Base-by-base conservation (phyloP, 169 alveolate genomes). In the Besnoitia besnoiti region DNA sequence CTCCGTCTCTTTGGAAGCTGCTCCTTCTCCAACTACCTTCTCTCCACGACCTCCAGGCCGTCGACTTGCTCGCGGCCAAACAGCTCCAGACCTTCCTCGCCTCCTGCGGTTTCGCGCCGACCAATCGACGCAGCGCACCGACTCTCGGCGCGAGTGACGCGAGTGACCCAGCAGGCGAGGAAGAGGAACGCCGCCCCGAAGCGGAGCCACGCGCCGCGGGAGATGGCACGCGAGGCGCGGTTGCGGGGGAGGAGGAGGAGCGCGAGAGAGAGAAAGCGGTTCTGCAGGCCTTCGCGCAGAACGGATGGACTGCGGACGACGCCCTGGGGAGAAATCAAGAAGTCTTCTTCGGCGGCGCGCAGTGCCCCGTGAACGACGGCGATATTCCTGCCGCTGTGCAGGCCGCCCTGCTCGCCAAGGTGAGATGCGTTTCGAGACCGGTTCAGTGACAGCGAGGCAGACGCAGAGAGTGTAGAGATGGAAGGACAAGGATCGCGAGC, bases 1-100 rank as follows among this genome's bases (percentile, higher is more conserved):
- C 90, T 30, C 90, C 93, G 16, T 82, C 93, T 35, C 44, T 59
- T 27, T 90, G 93, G 93, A 59, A 85, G 49, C 67, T 79, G 51
- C 90, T 90, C 51, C 67, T 77, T 0, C 75, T 84, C 10, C 55
- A 90, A 75, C 80, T 62, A 27, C 90, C 93, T 37, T 0, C 90
- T 5, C 73, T 62, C 50, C 55, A 55, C 46, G 84, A 77, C 42
- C 10, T 90, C 51, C 85, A 37, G 76, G 88, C 80, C 37, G 82
- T 50, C 49, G 93, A 90, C 49, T 37, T 42, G 55, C 90, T 90
- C 14, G 85, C 93, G 30, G 90, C 93, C 30, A 77, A 79, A 37
- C 93, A 79, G 42, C 90, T 90, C 73, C 10, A 46, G 89, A 27
- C 50, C 27, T 30, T 80, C 89, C 87, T 77, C 84, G 84, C 42